Base-by-base conservation (phyloP, 202 grass and related monocot genomes). In the Carex arenaria region DNA sequence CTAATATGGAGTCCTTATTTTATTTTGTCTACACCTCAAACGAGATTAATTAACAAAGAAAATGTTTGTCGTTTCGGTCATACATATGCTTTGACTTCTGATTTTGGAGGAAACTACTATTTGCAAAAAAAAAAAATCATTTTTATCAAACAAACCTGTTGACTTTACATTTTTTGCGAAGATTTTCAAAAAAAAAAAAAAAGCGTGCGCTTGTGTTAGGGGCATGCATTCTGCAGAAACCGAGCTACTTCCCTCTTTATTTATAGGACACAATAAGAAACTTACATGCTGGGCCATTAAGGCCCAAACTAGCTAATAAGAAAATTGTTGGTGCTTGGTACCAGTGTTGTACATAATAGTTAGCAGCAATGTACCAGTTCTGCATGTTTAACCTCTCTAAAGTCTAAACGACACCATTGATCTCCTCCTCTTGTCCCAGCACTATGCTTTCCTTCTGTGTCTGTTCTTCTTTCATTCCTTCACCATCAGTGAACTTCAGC, bases 401-500 rank as follows among this genome's bases (percentile, higher is more conserved):
- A 76, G 34, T 68, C 34, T 76, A 57, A 76, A 76, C 51, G 56
- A 56, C 23, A 12, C 45, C 49, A 76, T 56, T 76, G 5, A 56
- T 76, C 14, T 76, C 34, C 8, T 80, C 36, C 60, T 47, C 78
- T 47, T 67, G 40, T 54, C 34, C 62, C 12, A 67, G 64, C 18
- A 52, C 34, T 67, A 66, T 63, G 28, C 40, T 32, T n/a, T 45
- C 77, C 2, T 1, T 2, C 32, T 80, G 32, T 63, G 2, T 26
- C 17, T 47, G 55, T 49, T 66, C 38, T 56, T 76, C 51, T 32
- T 57, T 51, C 61, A 36, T 8, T 31, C 20, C 32, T 17, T 77
- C 75, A 9, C 6, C 2, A 28, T 70, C 63, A 49, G 62, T 83
- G 17, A 93, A 93, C 81, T 61, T 86, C 32, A 90, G 83, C 84